A percentile compares a stretch with the other conserved stretches of the same genome.
Conservation (phyloP, 768 basidiomycete species). For the Multifurca ochricompacta region DNA sequence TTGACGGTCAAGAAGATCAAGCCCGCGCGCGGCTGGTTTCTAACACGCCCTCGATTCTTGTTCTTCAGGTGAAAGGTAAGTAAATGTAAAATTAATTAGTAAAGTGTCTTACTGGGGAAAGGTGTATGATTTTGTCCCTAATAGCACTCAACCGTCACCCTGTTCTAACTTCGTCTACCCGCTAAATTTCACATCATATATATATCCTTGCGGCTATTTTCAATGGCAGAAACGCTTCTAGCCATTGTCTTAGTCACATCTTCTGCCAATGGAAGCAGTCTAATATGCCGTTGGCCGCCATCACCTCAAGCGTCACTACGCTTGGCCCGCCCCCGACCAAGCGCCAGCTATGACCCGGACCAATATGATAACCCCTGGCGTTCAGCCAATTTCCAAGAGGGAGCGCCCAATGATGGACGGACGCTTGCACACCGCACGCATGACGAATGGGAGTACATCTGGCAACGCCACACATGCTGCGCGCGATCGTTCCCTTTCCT, state of each 20-base stretch:
- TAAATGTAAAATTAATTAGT: too few species aligned
- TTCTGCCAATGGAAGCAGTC: slow-evolving; percentile 69
- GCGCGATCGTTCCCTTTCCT: slow-evolving; percentile 46
- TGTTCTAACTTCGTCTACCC: neutral
- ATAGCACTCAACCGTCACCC: too few species aligned
- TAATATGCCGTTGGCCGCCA: slow-evolving; percentile 85
- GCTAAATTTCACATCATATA: neutral
- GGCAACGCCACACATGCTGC: slow-evolving; percentile 48
- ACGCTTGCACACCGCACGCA: slow-evolving; percentile 13
- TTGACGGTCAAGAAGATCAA: too few species aligned
- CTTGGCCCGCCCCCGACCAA: slow-evolving; percentile 62
- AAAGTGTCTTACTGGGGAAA: too few species aligned
- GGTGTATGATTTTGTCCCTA: too few species aligned
- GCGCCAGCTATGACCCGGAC: slow-evolving; percentile 35
- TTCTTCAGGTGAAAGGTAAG: too few species aligned
- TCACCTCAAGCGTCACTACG: slow-evolving; percentile 55
- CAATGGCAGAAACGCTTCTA: slow-evolving; percentile 78
- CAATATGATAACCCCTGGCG: slow-evolving; percentile 71
- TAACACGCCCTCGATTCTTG: too few species aligned
- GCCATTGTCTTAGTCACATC: slow-evolving; percentile 79
- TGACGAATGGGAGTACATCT: slow-evolving; percentile 46
- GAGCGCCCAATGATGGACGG: slow-evolving; percentile 27
- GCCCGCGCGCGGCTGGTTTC: too few species aligned
- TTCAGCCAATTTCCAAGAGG: slow-evolving; percentile 44
- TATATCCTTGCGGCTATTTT: neutral